Conservation (phyloP, 306 rosid species). For the Fagus crenata region DNA sequence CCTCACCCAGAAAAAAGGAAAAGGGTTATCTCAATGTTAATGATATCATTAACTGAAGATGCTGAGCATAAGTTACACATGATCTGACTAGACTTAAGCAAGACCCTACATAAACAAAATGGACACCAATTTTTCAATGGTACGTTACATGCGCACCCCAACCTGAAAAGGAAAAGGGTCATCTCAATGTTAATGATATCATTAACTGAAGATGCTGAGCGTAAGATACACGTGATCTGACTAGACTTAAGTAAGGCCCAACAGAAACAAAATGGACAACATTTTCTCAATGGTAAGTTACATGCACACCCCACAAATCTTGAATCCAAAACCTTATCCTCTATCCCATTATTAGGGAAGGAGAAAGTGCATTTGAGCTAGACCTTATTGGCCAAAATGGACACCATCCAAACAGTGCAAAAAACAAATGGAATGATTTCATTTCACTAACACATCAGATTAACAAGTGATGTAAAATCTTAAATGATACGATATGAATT, state of each 20-base stretch:
- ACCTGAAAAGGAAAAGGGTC: neutral
- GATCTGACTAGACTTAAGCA: neutral
- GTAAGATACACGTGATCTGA: neutral
- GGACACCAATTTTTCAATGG: neutral
- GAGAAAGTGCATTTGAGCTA: no score
- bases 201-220: neutral
- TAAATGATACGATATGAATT: neutral
- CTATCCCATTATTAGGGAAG: no score
- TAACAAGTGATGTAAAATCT: neutral
- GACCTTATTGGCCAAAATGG: neutral
- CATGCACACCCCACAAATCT: no score
- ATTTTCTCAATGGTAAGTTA: no score
- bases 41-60: neutral
- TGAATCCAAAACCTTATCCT: no score
- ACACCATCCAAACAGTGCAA: neutral
- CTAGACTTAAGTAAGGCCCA: neutral
- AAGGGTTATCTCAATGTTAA: neutral
- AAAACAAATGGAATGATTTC: neutral
- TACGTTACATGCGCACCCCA: neutral
- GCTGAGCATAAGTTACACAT: neutral
- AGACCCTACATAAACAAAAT: constrained; percentile 2
- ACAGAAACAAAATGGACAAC: neutral
- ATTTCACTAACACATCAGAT: neutral
- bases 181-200: neutral
- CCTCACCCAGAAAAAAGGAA: neutral